Evolutionary conservation across 345 rosid species (phyloP).

Genomic region (Leavenworthia alabamica): DNA sequence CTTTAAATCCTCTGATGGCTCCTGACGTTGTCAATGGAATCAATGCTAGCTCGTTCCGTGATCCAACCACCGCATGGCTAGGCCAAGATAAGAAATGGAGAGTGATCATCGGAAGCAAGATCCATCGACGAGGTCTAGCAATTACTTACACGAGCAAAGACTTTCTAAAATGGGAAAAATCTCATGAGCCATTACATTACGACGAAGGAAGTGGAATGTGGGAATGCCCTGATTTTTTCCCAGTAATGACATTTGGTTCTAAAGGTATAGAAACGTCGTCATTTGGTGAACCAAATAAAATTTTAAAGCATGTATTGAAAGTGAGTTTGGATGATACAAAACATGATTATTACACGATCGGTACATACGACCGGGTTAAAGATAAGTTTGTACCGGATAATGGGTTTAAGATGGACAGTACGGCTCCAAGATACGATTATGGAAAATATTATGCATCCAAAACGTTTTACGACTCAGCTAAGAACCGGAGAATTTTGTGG

Average conservation of each 20-base stretch:
- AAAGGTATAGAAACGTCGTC: conserved; percentile 32
- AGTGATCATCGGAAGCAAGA: conserved; percentile 47
- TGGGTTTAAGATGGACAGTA: conserved; percentile 37
- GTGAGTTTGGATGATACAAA: conserved; percentile 43
- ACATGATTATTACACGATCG: conserved; percentile 46
- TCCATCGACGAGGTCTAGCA: conserved; percentile 39
- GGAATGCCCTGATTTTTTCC: conserved; percentile 87
- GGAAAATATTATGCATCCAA: conserved; percentile 81
- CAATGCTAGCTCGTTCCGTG: conserved; percentile 40
- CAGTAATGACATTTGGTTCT: conserved; percentile 33
- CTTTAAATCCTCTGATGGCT: conserved; percentile 46
- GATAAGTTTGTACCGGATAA: conserved; percentile 46
- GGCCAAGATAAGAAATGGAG: conserved; percentile 54
- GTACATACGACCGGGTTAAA: conserved; percentile 28
- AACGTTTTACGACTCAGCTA: conserved; percentile 52
- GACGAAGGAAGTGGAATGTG: conserved; percentile 59
- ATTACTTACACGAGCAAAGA: conserved; percentile 50
- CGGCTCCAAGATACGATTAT: conserved; percentile 54
- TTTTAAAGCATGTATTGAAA: conserved; percentile 53
- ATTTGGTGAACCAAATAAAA: conserved; percentile 31
- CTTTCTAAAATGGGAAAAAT: conserved; percentile 46
- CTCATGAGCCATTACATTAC: conserved; percentile 49
- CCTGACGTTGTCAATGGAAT: conserved; percentile 25
- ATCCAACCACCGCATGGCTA: conserved; percentile 68
- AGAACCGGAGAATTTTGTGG: conserved; percentile 51